Evolutionary conservation across 768 basidiomycete genomes (phyloP), one percentile per base, ranked within the genome.

Genomic region (Pulveroboletus sp.): DNA sequence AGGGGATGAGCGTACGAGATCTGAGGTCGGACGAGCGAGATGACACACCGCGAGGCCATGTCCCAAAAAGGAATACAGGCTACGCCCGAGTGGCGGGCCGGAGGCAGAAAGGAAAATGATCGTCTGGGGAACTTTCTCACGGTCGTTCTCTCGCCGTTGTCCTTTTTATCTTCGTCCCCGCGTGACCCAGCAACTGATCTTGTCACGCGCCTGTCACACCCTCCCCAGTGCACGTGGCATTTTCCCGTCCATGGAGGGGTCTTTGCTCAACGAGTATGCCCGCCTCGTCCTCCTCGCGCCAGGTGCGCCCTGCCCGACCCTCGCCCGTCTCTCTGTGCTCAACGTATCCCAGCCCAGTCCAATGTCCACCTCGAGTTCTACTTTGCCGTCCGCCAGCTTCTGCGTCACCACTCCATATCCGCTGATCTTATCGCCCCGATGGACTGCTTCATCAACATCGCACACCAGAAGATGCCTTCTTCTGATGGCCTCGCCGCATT

Each of bases 31-130:
- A 6, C 5, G 21, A 24, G 21, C 0, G 37, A 15, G 31, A 41
- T 48, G 54, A 60, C 56, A 51, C 57, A 84, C 86, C 86, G 84
- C 58, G 86, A 89, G 69, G 85, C 85, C 86, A 89, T 89, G 61
- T 76, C 78, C 64, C 56, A 68, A 76, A 71, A 72, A 70, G 73
- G 75, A 71, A 70, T 68, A 74, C 71, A 73, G 72, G 70, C 71
- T 74, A 60, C 82, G 81, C 81, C 21, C 72, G 64, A 59, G 70
- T 67, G 70, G 62, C 66, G 71, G 61, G 66, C 64, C 67, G 69
- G 65, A 54, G 61, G 62, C 52, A 66, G 46, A 61, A 54, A 61
- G 66, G 56, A 62, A 63, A 68, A 67, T 68, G 68, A 68, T 68
- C 67, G 67, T 69, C 67, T 68, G 69, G 81, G 80, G 77, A 73